phyloP scores from a whole-genome alignment of 1,139 yeast genomes.

The Suhomyces ambrosiae region DNA sequence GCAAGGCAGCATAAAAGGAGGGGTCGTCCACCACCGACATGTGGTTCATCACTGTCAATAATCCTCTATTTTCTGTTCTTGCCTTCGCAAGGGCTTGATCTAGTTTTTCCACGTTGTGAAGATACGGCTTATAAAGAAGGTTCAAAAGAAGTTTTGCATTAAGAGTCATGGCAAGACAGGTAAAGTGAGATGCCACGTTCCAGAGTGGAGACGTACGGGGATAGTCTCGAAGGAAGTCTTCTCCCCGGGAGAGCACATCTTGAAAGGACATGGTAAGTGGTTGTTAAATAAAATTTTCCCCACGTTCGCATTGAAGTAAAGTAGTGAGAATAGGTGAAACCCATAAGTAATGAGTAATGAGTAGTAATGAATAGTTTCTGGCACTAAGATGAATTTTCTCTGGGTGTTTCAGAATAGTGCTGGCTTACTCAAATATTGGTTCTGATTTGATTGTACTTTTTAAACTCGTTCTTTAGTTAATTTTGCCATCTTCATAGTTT shows the following conservation, averaged over 20 bases:
- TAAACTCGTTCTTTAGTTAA: no score
- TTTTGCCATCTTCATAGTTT: no score
- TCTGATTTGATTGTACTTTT: no score
- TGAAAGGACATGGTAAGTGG: slow-evolving; percentile 63
- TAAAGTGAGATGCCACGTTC: slow-evolving; percentile 68
- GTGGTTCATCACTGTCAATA: slow-evolving; percentile 92
- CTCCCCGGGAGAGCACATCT: slow-evolving; percentile 74
- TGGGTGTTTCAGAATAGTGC: no score
- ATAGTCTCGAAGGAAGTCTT: slow-evolving; percentile 62
- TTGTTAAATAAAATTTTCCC: slow-evolving; percentile 6
- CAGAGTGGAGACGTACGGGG: slow-evolving; percentile 63
- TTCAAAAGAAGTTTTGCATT: slow-evolving; percentile 65
- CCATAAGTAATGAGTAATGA: background rate
- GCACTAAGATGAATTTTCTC: no score
- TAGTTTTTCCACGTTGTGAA: slow-evolving; percentile 63
- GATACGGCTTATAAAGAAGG: slow-evolving; percentile 61
- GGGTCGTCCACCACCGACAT: slow-evolving; percentile 96
- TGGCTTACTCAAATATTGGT: no score
- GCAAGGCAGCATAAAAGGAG: slow-evolving; percentile 82
- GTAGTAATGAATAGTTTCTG: background rate
- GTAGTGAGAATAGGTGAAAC: background rate
- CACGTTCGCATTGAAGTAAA: slow-evolving; percentile 7
- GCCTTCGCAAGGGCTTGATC: slow-evolving; percentile 66
- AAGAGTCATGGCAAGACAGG: slow-evolving; percentile 68
- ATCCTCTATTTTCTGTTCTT: slow-evolving; percentile 66